Evolutionary conservation across 148 eudicot species (phyloP).

Genomic region (Beta vulgaris): DNA sequence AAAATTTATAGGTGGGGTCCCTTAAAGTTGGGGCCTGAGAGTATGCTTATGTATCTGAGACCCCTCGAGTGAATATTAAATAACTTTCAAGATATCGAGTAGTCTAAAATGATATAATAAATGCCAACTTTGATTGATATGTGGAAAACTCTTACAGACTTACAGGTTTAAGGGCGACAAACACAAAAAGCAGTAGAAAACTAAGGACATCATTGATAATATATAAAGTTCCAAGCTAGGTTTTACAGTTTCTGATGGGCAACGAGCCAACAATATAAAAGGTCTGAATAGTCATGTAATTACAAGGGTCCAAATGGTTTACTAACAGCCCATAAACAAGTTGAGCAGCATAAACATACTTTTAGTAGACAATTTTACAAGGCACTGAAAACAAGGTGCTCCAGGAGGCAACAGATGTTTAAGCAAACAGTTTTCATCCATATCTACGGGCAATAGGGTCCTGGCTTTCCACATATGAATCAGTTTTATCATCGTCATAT

Average conservation of each 20-base stretch:
- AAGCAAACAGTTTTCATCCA: background rate
- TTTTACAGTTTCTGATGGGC: too few species aligned
- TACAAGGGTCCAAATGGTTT: background rate
- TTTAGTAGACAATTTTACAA: too few species aligned
- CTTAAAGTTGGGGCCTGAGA: too few species aligned
- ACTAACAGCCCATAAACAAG: background rate
- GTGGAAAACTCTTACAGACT: background rate
- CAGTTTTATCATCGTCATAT: background rate
- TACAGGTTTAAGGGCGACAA: background rate
- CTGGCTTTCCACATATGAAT: background rate
- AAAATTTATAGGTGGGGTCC: too few species aligned
- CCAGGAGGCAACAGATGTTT: background rate
- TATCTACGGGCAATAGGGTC: background rate
- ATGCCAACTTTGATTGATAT: background rate
- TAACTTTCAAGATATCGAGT: background rate
- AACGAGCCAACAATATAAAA: background rate
- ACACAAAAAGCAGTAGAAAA: background rate
- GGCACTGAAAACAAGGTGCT: background rate
- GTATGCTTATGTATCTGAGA: too few species aligned
- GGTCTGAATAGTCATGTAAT: background rate
- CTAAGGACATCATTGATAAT: background rate
- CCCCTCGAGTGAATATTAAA: too few species aligned
- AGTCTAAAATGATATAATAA: background rate
- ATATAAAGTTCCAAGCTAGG: background rate
- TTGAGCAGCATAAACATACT: background rate